Evolutionary conservation across 768 basidiomycete genomes (phyloP).

Genomic region (Phanerodontia chrysosporium): DNA sequence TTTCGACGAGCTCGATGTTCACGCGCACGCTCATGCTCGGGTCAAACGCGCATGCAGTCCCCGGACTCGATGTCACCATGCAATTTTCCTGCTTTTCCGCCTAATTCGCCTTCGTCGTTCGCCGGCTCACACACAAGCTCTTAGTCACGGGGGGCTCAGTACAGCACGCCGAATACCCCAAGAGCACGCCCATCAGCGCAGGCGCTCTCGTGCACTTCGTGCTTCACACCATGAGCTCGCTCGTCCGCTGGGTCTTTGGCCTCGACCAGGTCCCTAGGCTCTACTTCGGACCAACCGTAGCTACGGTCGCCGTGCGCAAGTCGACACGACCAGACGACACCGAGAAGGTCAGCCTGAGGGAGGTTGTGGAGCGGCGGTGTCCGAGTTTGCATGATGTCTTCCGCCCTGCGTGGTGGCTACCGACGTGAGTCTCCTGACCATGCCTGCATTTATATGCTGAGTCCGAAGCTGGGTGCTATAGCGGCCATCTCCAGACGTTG

Average conservation of each 20-base stretch:
- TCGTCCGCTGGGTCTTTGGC: constrained; percentile 18
- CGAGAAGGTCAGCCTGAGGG: constrained; percentile 16
- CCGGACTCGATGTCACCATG: not conserved
- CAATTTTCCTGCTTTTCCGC: not conserved
- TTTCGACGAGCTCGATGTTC: not conserved
- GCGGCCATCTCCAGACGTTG: constrained; percentile 62
- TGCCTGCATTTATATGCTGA: not conserved
- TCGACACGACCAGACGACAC: constrained; percentile 8
- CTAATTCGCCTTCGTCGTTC: not conserved
- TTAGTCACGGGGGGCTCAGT: not conserved
- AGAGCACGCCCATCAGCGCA: not conserved
- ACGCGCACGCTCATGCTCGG: not conserved
- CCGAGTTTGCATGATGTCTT: constrained; percentile 26
- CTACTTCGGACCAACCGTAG: constrained; percentile 19
- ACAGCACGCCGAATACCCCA: not conserved
- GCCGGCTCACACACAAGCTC: not conserved
- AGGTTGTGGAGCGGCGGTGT: constrained; percentile 21
- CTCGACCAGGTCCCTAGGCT: constrained; percentile 17
- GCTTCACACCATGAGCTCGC: constrained; percentile 16
- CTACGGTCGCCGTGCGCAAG: constrained; percentile 13
- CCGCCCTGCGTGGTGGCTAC: constrained; percentile 29
- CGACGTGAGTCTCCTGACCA: constrained; percentile 17
- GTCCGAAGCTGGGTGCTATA: constrained; percentile 18
- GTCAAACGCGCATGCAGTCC: not conserved
- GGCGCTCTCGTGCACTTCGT: not conserved